phyloP scores from a whole-genome alignment of 345 rosid genomes.

The Eucalyptus paniculata region DNA sequence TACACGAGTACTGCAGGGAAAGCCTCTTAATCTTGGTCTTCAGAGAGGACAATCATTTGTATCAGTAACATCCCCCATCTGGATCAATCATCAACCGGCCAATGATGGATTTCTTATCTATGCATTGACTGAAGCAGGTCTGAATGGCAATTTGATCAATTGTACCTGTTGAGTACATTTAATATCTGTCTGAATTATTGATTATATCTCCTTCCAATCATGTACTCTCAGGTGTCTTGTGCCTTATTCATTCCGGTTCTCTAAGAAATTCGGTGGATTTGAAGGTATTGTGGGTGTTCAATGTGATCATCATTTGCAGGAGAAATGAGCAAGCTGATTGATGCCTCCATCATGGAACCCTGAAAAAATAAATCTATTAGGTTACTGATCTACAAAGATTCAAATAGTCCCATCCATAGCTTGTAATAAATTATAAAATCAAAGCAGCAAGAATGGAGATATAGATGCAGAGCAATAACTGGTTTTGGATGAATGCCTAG shows the following conservation, averaged over 20 bases:
- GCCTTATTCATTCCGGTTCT: conserved; percentile 36
- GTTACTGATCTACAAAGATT: not conserved
- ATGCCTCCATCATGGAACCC: not conserved
- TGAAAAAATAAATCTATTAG: not conserved
- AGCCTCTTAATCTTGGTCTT: conserved; percentile 44
- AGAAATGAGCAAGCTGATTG: not conserved
- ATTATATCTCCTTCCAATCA: not conserved
- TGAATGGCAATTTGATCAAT: not conserved
- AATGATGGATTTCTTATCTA: conserved; percentile 23
- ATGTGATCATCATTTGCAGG: not conserved
- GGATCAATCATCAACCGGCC: conserved; percentile 10
- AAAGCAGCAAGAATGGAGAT: not conserved
- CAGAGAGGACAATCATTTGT: conserved; percentile 58
- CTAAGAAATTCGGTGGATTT: conserved; percentile 42
- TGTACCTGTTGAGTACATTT: not conserved
- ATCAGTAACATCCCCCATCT: conserved; percentile 32
- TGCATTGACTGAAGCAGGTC: conserved; percentile 69
- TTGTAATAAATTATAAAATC: not conserved
- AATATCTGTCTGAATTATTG: not conserved
- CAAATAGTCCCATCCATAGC: not conserved
- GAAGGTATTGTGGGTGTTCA: conserved; percentile 25
- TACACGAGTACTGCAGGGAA: conserved; percentile 29
- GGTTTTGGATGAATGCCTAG: not conserved
- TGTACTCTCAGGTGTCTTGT: conserved; percentile 43
- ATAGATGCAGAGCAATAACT: not conserved